These are phyloP conservation scores for Borovskyia barvae DNA, from an alignment of 208 protist genomes.

Conservation along the genomic window DNA sequence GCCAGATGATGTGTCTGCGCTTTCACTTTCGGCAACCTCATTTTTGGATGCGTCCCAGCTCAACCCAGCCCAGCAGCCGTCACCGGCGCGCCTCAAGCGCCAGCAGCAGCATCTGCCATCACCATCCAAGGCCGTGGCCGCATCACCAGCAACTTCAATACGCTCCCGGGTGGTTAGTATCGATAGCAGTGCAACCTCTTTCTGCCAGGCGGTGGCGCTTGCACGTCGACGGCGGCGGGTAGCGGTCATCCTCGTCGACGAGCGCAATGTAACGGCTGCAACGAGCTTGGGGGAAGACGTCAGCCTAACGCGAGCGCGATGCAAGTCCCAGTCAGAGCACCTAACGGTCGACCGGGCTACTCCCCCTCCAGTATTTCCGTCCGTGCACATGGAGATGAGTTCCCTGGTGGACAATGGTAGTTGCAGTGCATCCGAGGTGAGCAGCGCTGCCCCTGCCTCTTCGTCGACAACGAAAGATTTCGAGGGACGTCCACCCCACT, in stretches of 20 bases:
- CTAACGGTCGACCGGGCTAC: no score
- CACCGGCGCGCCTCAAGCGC: not conserved
- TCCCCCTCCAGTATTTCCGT: no score
- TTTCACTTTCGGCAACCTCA: conserved; percentile 4
- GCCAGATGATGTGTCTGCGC: not conserved
- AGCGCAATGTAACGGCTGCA: conserved; percentile 8
- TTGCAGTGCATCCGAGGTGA: no score
- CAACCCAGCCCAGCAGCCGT: no score
- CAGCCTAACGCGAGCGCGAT: no score
- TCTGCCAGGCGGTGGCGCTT: conserved; percentile 22
- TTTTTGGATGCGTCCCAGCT: not conserved
- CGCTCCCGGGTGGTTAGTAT: conserved; percentile 21
- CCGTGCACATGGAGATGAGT: no score
- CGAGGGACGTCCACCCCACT: no score
- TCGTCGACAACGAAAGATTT: no score
- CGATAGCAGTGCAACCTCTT: conserved; percentile 3
- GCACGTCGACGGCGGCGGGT: conserved; percentile 16
- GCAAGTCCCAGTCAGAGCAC: no score
- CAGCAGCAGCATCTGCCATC: conserved; percentile 1
- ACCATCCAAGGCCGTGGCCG: not conserved
- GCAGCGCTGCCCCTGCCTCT: no score
- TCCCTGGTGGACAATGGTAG: no score
- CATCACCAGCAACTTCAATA: not conserved
- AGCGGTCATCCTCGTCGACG: conserved; percentile 24
- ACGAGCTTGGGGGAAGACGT: no score